Conservation (phyloP, 192 early-diverging fungal species). For the Backusella mclennaniae region DNA sequence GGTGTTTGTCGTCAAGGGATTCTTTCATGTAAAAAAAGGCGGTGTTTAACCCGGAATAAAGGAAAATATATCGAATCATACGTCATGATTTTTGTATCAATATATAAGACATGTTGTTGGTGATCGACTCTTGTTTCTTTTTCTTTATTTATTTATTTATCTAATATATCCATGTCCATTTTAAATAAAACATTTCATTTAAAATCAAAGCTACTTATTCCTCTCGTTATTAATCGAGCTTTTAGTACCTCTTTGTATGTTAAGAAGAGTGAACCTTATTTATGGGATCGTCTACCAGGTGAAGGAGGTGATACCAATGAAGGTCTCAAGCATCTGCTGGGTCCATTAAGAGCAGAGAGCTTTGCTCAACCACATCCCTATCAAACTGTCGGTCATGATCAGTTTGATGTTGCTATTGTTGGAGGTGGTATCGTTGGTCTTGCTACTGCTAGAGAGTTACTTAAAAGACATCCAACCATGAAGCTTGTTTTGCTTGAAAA, state of each 20-base stretch:
- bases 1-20: constrained; percentile 88
- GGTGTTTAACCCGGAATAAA: constrained; percentile 38
- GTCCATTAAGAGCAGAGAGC: constrained; percentile 20
- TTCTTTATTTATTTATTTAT: not conserved
- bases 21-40: constrained; percentile 75
- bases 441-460: constrained; percentile 36
- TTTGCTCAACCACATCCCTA: constrained; percentile 14
- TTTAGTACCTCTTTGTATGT: not conserved
- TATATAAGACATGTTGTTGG: not conserved
- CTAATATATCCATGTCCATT: not conserved
- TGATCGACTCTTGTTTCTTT: not conserved
- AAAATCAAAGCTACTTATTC: not conserved
- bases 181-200: constrained; percentile 10
- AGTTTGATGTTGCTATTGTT: constrained; percentile 34
- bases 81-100: not conserved
- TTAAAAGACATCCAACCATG: constrained; percentile 24
- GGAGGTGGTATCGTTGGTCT: constrained; percentile 38
- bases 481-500: constrained; percentile 33
- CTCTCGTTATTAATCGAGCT: not conserved
- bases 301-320: constrained; percentile 15
- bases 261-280: not conserved
- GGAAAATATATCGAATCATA: not conserved
- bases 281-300: constrained; percentile 26
- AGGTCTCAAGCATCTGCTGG: constrained; percentile 26
- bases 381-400: constrained; percentile 16